These are phyloP conservation scores for Pseudisothecium myosuroides DNA, from an alignment of 225 moss, liverwort and hornwort genomes.

Conservation along the genomic window DNA sequence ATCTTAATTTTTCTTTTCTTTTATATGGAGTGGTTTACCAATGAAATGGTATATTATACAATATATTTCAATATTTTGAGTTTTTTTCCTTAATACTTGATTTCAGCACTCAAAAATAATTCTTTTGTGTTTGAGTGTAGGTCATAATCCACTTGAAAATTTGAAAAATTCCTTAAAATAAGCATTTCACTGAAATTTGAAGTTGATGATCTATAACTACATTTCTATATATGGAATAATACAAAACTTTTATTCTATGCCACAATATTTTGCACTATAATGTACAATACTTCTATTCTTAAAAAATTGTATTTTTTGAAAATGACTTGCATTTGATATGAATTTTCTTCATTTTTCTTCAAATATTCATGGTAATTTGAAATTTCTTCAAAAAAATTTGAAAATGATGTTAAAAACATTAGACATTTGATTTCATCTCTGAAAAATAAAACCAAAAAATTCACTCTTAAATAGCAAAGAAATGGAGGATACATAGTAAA, in stretches of 20 bases:
- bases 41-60: neutral
- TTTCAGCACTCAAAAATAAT: neutral
- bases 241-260: fast-evolving
- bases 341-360: neutral
- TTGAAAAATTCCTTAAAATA: neutral
- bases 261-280: neutral
- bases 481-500: fast-evolving
- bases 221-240: fast-evolving
- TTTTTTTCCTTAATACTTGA: neutral
- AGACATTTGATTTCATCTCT: neutral
- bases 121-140: fast-evolving
- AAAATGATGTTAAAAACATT: neutral
- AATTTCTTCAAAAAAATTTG: neutral
- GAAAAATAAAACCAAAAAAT: neutral
- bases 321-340: too few relatives aligned
- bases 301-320: neutral
- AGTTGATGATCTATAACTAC: neutral
- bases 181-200: neutral
- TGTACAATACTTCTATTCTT: fast-evolving
- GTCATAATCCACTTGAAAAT: neutral
- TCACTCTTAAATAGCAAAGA: neutral
- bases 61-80: neutral
- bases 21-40: neutral
- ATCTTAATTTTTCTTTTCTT: neutral
- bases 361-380: neutral